Conservation (phyloP, 2,329 filamentous ascomycete species). For the Aureobasidium sp. region DNA sequence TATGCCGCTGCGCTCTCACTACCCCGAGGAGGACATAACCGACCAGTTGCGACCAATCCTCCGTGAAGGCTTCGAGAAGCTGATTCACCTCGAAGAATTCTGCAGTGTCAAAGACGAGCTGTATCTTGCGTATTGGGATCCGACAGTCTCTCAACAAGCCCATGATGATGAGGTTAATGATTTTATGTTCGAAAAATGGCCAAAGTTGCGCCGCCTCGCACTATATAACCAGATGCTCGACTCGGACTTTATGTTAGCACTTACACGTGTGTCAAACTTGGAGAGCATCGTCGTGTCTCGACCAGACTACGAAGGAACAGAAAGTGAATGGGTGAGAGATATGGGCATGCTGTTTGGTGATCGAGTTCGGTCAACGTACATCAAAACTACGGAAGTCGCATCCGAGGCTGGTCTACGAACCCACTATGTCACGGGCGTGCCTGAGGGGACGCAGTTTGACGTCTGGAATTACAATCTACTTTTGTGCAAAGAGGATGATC, state of each 20-base stretch:
- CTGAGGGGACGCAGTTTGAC: neutral
- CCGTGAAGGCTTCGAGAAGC: neutral
- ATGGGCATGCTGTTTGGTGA: too few species aligned
- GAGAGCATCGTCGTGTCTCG: neutral
- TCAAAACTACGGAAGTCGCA: neutral
- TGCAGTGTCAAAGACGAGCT: neutral
- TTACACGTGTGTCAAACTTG: neutral
- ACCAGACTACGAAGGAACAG: neutral
- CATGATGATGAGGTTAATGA: neutral
- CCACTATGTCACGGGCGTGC: neutral
- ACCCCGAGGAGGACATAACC: neutral
- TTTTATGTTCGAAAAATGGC: neutral
- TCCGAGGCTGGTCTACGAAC: neutral
- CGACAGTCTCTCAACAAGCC: neutral
- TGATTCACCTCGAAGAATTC: neutral
- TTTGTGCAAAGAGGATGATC: neutral
- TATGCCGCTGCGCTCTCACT: slow-evolving; percentile 2
- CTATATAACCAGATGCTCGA: neutral
- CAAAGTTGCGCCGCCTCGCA: neutral
- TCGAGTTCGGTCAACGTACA: neutral
- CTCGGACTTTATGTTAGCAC: neutral
- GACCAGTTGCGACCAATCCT: neutral
- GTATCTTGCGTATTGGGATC: neutral
- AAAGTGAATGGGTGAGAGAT: neutral
- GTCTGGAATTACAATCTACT: neutral